phyloP scores from a whole-genome alignment of 208 protist species.

The Leishmania major region DNA sequence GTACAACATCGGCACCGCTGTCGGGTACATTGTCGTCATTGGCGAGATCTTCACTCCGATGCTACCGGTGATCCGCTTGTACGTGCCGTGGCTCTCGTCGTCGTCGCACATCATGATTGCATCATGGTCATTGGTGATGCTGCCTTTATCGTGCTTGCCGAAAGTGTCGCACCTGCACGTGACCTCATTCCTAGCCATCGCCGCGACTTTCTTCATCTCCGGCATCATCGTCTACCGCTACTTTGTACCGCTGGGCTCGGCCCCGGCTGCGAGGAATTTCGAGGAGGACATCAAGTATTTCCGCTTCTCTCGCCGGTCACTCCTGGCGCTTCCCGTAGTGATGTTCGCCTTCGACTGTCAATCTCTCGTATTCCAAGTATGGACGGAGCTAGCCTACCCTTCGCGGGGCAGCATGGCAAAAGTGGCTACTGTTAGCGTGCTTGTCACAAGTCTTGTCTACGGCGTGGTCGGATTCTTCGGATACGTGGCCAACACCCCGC shows the following conservation, averaged over 20 bases:
- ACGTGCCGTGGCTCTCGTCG: slow-evolving; percentile 49
- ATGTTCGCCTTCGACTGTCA: slow-evolving; percentile 84
- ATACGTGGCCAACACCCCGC: slow-evolving; percentile 47
- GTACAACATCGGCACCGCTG: slow-evolving; percentile 59
- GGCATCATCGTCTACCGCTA: slow-evolving; percentile 66
- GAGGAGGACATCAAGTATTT: slow-evolving; percentile 42
- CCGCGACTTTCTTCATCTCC: slow-evolving; percentile 59
- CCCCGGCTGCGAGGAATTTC: not conserved
- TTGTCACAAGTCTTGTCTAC: slow-evolving; percentile 60
- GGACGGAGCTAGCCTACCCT: slow-evolving; percentile 33
- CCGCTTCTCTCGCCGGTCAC: slow-evolving; percentile 34
- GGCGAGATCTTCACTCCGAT: slow-evolving; percentile 58
- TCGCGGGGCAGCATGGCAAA: slow-evolving; percentile 49
- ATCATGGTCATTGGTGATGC: slow-evolving; percentile 54
- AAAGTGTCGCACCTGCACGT: slow-evolving; percentile 46
- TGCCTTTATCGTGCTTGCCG: slow-evolving; percentile 64
- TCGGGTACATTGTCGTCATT: slow-evolving; percentile 73
- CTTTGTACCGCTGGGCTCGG: slow-evolving; percentile 32
- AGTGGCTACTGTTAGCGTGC: slow-evolving; percentile 56
- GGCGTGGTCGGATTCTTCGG: slow-evolving; percentile 65
- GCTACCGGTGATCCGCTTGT: slow-evolving; percentile 46
- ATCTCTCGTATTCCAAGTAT: slow-evolving; percentile 72
- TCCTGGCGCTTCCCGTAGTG: slow-evolving; percentile 61
- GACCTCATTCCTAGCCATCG: slow-evolving; percentile 54
- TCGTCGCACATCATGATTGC: slow-evolving; percentile 39